Base-by-base conservation (phyloP, 2,329 filamentous ascomycete species). In the Acrodontium crateriforme region DNA sequence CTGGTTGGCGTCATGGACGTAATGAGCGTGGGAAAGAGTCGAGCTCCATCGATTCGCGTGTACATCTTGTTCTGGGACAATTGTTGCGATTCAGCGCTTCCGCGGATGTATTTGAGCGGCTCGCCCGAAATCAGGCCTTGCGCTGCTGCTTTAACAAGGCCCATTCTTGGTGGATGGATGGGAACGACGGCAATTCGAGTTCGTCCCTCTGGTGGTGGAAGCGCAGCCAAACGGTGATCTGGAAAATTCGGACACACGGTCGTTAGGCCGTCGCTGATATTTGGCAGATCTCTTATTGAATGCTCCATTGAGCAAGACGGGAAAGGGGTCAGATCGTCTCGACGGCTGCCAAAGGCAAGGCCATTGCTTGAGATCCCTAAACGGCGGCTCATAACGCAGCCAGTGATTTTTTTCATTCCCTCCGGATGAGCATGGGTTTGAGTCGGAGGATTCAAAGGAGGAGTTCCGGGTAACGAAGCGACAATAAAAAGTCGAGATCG, bases 401-500 rank as follows among this genome's bases (percentile, higher is more conserved):
- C n/a, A n/a, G n/a, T n/a, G n/a, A n/a, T n/a, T 5, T 4, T 10
- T 4, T 22, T 4, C 9, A 26, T 47, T 0, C 41, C 40, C 0
- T 52, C 37, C 0, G 69, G 69, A 31, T 78, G 71, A 0, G 67
- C 67, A 44, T 87, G 78, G 0, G 78, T 79, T 0, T 68, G 59
- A 0, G 50, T 37, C 0, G 78, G 78, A 2, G 61, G 55, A 0
- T 54, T 46, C 0, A 78, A 69, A 0, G 78, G 65, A 2, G 47
- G 50, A 3, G 69, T 53, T 0, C 72, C 75, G 0, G 80, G 77
- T 0, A 78, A 78, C 1, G 78, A 69, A 35, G 84, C 77, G 2
- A 67, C 59, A 1, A 89, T 61, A 34, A 91, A 83, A 0, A 87
- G 59, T 5, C 82, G 64, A 3, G 63, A 67, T 4, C 82, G 67